Evolutionary conservation across 257 asterid genomes (phyloP).

Genomic region (Lycium barbarum): DNA sequence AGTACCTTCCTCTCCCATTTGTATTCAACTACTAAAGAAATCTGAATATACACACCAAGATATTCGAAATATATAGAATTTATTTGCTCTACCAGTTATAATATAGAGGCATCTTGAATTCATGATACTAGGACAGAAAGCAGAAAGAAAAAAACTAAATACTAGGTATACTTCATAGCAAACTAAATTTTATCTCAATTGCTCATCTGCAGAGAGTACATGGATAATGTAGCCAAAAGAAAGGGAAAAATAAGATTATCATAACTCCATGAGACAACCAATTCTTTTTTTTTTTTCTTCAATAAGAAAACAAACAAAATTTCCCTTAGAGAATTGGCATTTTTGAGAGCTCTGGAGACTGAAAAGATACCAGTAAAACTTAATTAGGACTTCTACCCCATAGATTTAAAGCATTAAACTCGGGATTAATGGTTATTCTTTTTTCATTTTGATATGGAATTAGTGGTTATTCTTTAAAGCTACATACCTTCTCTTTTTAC

Average conservation of each 20-base stretch:
- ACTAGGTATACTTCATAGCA: background rate
- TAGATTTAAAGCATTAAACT: background rate
- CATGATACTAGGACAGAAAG: background rate
- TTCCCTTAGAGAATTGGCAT: background rate
- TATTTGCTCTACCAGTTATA: background rate
- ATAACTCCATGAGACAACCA: too few relatives aligned
- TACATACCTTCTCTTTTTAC: background rate
- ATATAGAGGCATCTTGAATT: background rate
- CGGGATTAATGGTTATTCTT: background rate
- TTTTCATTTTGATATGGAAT: too few relatives aligned
- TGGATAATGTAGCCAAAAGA: too few relatives aligned
- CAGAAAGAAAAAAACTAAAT: background rate
- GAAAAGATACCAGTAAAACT: background rate
- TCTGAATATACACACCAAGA: background rate
- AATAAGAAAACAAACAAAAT: background rate
- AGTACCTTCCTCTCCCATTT: slow-evolving; percentile 7
- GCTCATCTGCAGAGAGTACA: too few relatives aligned
- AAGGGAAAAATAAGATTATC: too few relatives aligned
- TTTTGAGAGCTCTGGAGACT: background rate
- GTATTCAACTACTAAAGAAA: slow-evolving; percentile 8
- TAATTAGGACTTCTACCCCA: background rate
- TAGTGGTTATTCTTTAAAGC: background rate
- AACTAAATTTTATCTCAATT: background rate
- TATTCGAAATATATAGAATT: background rate
- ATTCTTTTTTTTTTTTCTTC: too few relatives aligned